Base-by-base conservation (phyloP, 305 asterid genomes). In the Lippia alba region DNA sequence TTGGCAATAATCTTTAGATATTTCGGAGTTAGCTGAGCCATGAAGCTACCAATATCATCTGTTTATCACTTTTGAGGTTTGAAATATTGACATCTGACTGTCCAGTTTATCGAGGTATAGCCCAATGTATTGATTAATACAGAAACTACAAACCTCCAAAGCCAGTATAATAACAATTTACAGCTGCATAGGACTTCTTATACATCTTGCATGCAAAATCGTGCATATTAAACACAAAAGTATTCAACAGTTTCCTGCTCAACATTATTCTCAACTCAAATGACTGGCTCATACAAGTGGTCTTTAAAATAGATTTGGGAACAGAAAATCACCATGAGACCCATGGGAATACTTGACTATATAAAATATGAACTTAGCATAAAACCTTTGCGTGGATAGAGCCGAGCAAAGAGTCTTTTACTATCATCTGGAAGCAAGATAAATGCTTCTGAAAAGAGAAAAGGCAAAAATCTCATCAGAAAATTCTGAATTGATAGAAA, bases 331-430 rank as follows among this genome's bases (percentile, higher is more conserved):
- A 72, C 69, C 32, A 39, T 17, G 33, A 14, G 32, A 46, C 10
- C 71, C 73, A 56, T 19, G 70, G 73, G n/a, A 60, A 71, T 74
- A 59, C 49, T 57, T 15, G 66, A 72, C 46, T 51, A 53, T 65
- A 58, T 49, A 74, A 59, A 69, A 24, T 66, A 72, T 17, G 61
- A 57, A 67, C 40, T 56, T 69, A 57, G 61, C 55, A 58, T 44
- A 66, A 48, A 61, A 93, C 99, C 99, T 91, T 94, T 94, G 76
- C 96, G 91, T 53, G 87, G 81, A 75, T 87, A 91, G 63, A 94
- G 88, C 59, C 96, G 91, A 68, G 92, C 85, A 78, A 91, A 89
- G 50, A 94, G 96, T 77, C 85, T 91, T 79, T 85, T 89, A 72
- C 99, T 79, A 69, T 88, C 99, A 81, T 89, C 89, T 51, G 96